A percentile compares a stretch with the other conserved stretches of the same genome.
Conservation (phyloP, 2,329 filamentous ascomycete genomes). For the Epicoccum nigrum region DNA sequence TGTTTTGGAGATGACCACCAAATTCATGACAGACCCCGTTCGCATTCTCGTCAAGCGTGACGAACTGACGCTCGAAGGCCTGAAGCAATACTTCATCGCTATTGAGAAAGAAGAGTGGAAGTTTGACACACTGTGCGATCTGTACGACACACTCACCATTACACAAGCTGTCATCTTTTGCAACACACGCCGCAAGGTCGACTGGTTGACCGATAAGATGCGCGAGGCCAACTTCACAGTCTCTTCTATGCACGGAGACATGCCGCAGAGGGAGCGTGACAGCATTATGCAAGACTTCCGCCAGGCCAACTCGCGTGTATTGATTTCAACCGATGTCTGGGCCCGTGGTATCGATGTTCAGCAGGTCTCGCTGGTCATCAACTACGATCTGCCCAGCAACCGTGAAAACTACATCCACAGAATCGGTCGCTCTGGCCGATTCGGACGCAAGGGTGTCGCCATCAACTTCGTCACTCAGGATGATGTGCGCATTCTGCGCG, state of each 20-base stretch:
- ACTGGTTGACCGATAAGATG: constrained; percentile 99
- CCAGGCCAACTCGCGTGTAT: constrained; percentile 91
- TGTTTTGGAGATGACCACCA: constrained; percentile 98
- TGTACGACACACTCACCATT: constrained; percentile 98
- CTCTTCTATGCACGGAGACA: constrained; percentile 98
- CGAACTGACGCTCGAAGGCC: constrained; percentile 92
- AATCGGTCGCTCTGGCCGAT: constrained; percentile 92
- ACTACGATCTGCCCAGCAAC: constrained; percentile 97
- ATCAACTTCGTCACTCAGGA: constrained; percentile 99
- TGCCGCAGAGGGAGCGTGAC: constrained; percentile 97
- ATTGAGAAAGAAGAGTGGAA: constrained; percentile 99
- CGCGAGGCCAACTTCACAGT: constrained; percentile 98
- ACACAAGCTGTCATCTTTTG: constrained; percentile 99
- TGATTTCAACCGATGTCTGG: constrained; percentile 98
- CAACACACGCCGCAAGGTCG: constrained; percentile 98
- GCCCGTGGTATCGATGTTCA: constrained; percentile 98
- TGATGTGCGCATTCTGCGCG: constrained; percentile 93
- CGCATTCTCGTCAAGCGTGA: constrained; percentile 98
- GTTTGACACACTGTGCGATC: constrained; percentile 96
- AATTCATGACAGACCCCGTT: constrained; percentile 99
- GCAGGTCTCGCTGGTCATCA: constrained; percentile 97
- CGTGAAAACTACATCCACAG: constrained; percentile 99
- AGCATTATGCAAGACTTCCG: constrained; percentile 99
- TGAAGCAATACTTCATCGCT: constrained; percentile 99
- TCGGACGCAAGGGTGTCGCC: constrained; percentile 96